Base-by-base conservation (phyloP, 441 rosid species). In the Arabidopsis hybrid region DNA sequence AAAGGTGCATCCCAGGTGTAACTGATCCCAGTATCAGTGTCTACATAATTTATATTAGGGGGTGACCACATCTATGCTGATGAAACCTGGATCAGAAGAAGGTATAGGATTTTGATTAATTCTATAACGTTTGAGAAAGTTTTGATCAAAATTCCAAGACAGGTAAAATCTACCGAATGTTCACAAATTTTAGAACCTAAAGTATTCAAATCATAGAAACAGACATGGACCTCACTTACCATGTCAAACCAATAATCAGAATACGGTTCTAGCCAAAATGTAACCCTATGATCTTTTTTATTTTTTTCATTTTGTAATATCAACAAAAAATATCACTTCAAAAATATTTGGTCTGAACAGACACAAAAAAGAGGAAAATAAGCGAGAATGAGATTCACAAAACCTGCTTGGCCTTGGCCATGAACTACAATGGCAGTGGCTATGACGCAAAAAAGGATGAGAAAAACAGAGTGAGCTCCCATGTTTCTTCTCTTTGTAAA, bases 11-110 rank as follows among this genome's bases (percentile, higher is more conserved):
- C 82, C 74, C 78, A 78, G 1, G 78, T 78, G 81, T 78, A 78
- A 52, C 74, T 67, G 43, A 78, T 73, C 26, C 82, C 78, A 73
- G 79, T 79, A 58, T 73, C 78, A 57, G 78, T 73, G 72, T 79
- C 78, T 21, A 73, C 60, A 29, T 79, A 79, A 63, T 74, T 69
- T 64, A 85, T 51, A 26, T 69, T 76, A 47, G 56, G 65, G 1
- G 69, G 78, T 63, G 78, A 26, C 6, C 86, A 70, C 86, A 83
- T 85, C 88, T 47, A 85, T 76, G 79, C 85, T 82, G 46, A 83
- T 80, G 72, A 76, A 85, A 2, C 82, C 87, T 83, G 80, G 11
- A 61, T 49, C 56, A 68, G 21, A 50, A 66, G 66, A 65, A 31
- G 2, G 11, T 61, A 9, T 49, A 55, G 26, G 31, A 59, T 8